Evolutionary conservation across 148 eudicot genomes (phyloP), one percentile per base, ranked within the genome.

Genomic region (Simmondsia chinensis): DNA sequence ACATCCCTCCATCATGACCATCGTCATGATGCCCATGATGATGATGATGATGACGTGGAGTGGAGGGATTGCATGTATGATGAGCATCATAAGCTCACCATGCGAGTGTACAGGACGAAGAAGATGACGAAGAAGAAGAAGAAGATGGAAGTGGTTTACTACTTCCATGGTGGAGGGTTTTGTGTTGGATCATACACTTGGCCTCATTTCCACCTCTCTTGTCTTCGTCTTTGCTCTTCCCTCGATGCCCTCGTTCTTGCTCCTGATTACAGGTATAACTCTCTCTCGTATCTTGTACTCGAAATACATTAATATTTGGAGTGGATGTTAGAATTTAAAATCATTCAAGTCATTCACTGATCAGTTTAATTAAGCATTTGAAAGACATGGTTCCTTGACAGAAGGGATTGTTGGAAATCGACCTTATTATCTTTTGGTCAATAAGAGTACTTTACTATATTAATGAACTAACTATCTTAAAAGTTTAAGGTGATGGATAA

Each of bases 111-210:
- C 46, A 77, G 54, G 28, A 91, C 95, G 9, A 48, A 7, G 0
- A 3, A 17, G 15, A 6, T 16, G 0, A 36, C 16, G 0, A 10
- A 48, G 6, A 9, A 40, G 19, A 1, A 36, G 9, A 33, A 30
- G 9, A 55, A 52, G 15, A 55, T 82, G 19, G 71, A 80, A 3
- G 18, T 86, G 15, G 43, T 86, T 17, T 73, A 55, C 50, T 86
- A 59, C 41, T 14, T 86, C 15, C 95, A 78, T 56, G 95, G 95
- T 14, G 91, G 95, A 4, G 95, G 95, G 2, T 82, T 86, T 33
- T 81, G 91, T 43, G 17, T 86, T 17, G 91, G 91, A 4, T 81
- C 87, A 20, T 61, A 79, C 9, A 60, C 83, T 7, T 86, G 81
- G 83, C 83, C 87, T 19, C 66, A 71, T 39, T 50, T 23, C 56